Evolutionary conservation across 2,329 filamentous ascomycete genomes (phyloP), one percentile per base, ranked within the genome.

Genomic region (Phaeosphaeriaceae sp.): DNA sequence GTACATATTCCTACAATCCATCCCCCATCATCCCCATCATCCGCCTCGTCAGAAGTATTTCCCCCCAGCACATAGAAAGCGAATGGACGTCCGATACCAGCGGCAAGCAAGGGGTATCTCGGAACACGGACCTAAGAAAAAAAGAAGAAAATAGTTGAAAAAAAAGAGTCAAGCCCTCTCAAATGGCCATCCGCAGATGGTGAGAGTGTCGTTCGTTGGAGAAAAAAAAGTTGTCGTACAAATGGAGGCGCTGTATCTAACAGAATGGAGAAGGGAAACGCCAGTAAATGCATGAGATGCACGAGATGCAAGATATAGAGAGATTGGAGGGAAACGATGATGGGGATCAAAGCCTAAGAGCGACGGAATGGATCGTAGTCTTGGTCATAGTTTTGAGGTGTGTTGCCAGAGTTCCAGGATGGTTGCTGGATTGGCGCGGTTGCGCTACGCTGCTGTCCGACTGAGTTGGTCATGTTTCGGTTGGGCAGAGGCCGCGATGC

Each of bases 1-100:
- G 13, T 21, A 16, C n/a, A 26, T 26, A 28, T 28, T 18, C 21
- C 36, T 28, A 16, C 21, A 39, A 15, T 5, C 18, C 26, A 29
- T 32, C 26, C 23, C 23, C 3, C 23, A 26, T 26, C n/a, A 40
- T 15, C 18, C 18, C 6, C 21, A 29, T 26, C 20, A 23, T n/a
- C 23, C 29, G 23, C 45, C n/a, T n/a, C n/a, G n/a, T n/a, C n/a
- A n/a, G n/a, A n/a, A n/a, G n/a, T n/a, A n/a, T 45, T 39, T 26
- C 43, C 43, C 52, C 17, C 11, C n/a, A 23, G 6, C 11, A 43
- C n/a, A n/a, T n/a, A 47, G 58, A 41, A 59, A 68, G 53, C 56
- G 67, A 69, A 67, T 47, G 63, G 58, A 69, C 63, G 65, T 68
- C 63, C 67, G 66, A 69, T 56, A 52, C 66, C 67, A 67, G 66